Base-by-base conservation (phyloP, 345 rosid genomes). In the Viola odorata region DNA sequence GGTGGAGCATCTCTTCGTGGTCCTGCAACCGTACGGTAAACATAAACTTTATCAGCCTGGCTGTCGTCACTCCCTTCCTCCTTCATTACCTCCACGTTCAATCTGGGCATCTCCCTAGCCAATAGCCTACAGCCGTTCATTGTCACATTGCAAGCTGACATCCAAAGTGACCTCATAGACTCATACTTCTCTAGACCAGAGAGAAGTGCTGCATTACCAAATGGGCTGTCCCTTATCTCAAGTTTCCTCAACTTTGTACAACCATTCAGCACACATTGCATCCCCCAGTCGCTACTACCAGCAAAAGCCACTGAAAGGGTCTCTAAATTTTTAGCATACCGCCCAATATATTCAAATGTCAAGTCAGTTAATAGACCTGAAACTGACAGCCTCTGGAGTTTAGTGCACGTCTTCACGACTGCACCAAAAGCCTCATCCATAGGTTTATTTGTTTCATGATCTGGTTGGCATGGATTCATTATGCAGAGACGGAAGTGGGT, bases 341-440 rank as follows among this genome's bases (percentile, higher is more conserved):
- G 73, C 49, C 91, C 91, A 16, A 85, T 81, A 64, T 83, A 83
- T 67, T 81, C 83, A 39, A 85, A 85, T 15, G 86, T 76, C 64
- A 74, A 64, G 66, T 85, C 91, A 3, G 88, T 85, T 60, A 85
- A 71, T 47, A 62, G 83, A 38, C 91, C 91, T 5, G 91, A 81
- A 53, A 85, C 80, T 8, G 91, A 78, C 39, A 83, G 91, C 71
- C 91, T 76, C 71, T 69, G 81, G 37, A 85, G 88, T 67, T 81
- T 79, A n/a, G 73, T 70, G 75, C 91, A 85, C 10, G 81, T 79
- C 73, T 73, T 77, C 37, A 83, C 91, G 60, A 85, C 88, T 4
- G 91, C 78, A 58, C 91, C 88, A 74, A 85, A 85, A 41, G 86
- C 91, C 75, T 83, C 91, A 8, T 85, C 91, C 85, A 85, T 77